phyloP scores from a whole-genome alignment of 345 rosid species.

The Lenwebbia sp. region DNA sequence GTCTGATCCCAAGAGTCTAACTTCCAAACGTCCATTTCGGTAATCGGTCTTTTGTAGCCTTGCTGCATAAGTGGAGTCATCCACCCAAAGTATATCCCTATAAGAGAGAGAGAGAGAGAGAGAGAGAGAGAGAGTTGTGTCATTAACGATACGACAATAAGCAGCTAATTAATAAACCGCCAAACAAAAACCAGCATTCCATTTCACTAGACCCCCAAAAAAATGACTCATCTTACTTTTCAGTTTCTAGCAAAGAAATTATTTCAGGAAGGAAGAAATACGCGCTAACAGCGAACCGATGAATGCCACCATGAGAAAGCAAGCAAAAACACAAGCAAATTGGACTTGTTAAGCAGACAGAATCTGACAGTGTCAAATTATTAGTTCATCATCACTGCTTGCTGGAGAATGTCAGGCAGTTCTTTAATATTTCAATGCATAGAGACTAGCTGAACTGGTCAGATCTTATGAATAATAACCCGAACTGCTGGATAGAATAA shows the following conservation, averaged over 20 bases:
- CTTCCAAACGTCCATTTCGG: constrained; percentile 91
- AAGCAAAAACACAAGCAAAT: background rate
- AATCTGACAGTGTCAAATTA: background rate
- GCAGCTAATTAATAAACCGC: background rate
- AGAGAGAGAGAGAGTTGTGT: background rate
- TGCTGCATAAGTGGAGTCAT: constrained; percentile 82
- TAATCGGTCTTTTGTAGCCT: constrained; percentile 79
- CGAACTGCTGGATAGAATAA: background rate
- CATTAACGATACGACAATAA: background rate
- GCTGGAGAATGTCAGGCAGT: background rate
- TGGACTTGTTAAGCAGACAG: background rate
- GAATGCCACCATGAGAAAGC: background rate
- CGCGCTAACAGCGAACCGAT: background rate
- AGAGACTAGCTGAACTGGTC: background rate
- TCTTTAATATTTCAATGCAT: background rate
- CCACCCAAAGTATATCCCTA: constrained; percentile 77
- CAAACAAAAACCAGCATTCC: background rate
- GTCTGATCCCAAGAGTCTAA: constrained; percentile 90
- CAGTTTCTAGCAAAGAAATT: background rate
- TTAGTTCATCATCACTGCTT: background rate
- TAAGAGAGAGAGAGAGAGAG: background rate
- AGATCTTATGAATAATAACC: background rate
- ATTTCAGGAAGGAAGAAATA: background rate
- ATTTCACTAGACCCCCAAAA: background rate
- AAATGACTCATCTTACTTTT: background rate